Conservation (phyloP, 805 yeast species). For the Pichia deserticola region DNA sequence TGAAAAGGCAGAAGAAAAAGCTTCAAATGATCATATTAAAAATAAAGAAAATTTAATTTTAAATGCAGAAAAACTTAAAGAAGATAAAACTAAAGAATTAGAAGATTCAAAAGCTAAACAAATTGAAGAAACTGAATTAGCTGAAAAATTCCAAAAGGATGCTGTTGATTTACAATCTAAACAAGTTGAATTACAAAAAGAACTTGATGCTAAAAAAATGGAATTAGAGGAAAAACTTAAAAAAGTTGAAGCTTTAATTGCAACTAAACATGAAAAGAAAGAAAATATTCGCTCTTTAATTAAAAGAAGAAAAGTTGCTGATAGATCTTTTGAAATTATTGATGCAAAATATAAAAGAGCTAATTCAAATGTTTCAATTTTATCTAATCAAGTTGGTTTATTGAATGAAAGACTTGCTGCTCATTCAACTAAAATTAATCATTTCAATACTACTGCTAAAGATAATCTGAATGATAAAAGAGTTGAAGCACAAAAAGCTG, state of each 20-base stretch:
- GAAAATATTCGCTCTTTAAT: slow-evolving; percentile 18
- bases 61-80: slow-evolving; percentile 39
- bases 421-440: slow-evolving; percentile 36
- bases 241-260: slow-evolving; percentile 34
- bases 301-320: slow-evolving; percentile 35
- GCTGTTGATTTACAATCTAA: slow-evolving; percentile 32
- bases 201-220: slow-evolving; percentile 35
- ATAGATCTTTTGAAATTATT: slow-evolving; percentile 28
- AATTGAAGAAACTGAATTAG: slow-evolving; percentile 22
- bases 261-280: slow-evolving; percentile 35
- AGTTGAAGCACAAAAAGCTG: slow-evolving; percentile 35
- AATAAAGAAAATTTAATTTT: slow-evolving; percentile 36
- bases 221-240: slow-evolving; percentile 26
- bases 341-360: slow-evolving; percentile 31
- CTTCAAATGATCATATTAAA: slow-evolving; percentile 38
- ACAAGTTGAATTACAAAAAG: slow-evolving; percentile 32
- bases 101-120: slow-evolving; percentile 27
- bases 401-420: slow-evolving; percentile 37
- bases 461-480: slow-evolving; percentile 31
- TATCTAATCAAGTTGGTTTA: slow-evolving; percentile 37
- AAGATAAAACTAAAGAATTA: slow-evolving; percentile 23
- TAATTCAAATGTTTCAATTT: slow-evolving; percentile 31
- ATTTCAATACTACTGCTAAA: slow-evolving; percentile 32
- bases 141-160: slow-evolving; percentile 31
- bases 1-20: slow-evolving; percentile 38